Evolutionary conservation across 768 basidiomycete species (phyloP).

Genomic region (Lyophyllum shimeji): DNA sequence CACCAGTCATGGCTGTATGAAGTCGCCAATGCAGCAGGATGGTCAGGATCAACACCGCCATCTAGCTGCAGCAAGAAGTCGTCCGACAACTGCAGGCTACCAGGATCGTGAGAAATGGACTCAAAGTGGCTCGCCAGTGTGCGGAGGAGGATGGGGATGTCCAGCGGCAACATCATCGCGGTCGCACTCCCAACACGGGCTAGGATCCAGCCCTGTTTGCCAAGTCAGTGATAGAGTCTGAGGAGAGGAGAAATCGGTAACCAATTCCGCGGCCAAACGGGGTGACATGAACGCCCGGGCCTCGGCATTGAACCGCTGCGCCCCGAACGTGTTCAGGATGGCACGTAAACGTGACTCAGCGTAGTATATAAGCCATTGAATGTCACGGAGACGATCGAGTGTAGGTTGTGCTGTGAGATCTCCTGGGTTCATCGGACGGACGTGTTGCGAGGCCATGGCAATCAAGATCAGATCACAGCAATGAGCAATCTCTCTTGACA

Average conservation of each 20-base stretch:
- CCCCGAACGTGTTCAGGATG: neutral
- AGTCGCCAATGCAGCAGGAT: neutral
- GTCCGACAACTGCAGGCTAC: neutral
- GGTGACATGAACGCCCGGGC: neutral
- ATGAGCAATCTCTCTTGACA: neutral
- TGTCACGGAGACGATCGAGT: neutral
- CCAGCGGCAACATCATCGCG: neutral
- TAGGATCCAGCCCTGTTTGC: neutral
- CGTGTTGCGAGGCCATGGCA: neutral
- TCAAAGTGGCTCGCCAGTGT: neutral
- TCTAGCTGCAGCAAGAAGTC: neutral
- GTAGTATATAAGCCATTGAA: neutral
- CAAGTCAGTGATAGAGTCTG: neutral
- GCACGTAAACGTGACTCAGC: neutral
- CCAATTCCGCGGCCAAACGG: neutral
- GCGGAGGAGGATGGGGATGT: neutral
- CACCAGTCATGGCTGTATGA: neutral
- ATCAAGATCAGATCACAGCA: neutral
- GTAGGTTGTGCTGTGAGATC: neutral
- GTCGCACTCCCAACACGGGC: neutral
- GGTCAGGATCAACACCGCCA: neutral
- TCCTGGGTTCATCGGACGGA: neutral
- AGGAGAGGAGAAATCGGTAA: neutral
- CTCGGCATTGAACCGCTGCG: neutral
- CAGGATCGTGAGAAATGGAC: neutral